phyloP scores from a whole-genome alignment of 495 filamentous ascomycete genomes.

The Baudoinia panamericana region DNA sequence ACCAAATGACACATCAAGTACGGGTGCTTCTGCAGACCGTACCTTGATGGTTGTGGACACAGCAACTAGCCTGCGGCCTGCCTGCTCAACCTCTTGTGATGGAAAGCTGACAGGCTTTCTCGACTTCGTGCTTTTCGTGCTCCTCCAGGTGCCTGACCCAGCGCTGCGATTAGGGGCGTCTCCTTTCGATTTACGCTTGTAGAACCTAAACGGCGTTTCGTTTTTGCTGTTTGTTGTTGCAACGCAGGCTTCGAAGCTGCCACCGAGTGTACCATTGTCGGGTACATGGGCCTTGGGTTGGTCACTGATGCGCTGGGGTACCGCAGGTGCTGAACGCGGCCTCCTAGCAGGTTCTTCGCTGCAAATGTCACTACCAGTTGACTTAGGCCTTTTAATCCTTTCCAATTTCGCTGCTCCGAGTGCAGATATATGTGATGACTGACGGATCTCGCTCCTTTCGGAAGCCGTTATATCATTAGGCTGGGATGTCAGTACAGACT shows the following conservation, averaged over 20 bases:
- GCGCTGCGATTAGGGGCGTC: not conserved
- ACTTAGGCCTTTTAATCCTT: not conserved
- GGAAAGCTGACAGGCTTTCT: not conserved
- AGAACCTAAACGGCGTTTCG: conserved; percentile 15
- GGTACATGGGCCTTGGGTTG: not conserved
- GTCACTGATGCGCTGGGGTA: not conserved
- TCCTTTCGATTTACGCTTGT: conserved; percentile 3
- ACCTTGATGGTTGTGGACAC: not conserved
- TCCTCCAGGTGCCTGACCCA: not conserved
- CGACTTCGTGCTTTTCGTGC: not conserved
- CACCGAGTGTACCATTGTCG: not conserved
- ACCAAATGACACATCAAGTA: conserved; percentile 13
- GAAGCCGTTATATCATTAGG: not conserved
- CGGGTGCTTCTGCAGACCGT: not conserved
- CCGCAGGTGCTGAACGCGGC: not conserved
- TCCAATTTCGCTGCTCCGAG: not conserved
- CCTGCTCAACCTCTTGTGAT: not conserved
- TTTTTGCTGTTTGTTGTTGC: not conserved
- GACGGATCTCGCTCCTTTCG: not conserved
- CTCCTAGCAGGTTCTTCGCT: not conserved
- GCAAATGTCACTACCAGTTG: not conserved
- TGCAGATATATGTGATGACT: not conserved
- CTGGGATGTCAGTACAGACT: too few species aligned
- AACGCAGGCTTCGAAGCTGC: not conserved
- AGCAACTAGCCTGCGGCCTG: not conserved